These are phyloP conservation scores for Scorias spongiosa DNA, from an alignment of 2,329 filamentous ascomycete genomes.

Conservation along the genomic window DNA sequence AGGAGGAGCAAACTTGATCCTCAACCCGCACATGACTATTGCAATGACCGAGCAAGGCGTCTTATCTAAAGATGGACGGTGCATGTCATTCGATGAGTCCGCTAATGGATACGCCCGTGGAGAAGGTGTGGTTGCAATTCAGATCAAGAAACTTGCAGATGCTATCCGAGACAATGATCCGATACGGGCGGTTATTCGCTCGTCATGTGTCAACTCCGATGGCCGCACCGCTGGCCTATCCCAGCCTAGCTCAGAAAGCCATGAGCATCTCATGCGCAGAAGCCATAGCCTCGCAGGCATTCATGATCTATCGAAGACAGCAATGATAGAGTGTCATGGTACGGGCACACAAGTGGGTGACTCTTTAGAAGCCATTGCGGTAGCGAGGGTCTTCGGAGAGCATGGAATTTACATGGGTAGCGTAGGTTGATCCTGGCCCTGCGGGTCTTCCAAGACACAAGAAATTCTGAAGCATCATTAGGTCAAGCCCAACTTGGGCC, in stretches of 20 bases:
- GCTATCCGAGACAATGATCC: constrained; percentile 33
- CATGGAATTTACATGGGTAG: constrained; percentile 1
- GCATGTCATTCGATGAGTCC: constrained; percentile 14
- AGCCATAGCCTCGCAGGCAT: constrained; percentile 23
- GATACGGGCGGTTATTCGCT: constrained; percentile 24
- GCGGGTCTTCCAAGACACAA: too few relatives aligned
- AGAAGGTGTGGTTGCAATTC: constrained; percentile 35
- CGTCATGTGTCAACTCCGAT: constrained; percentile 14
- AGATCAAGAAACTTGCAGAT: constrained; percentile 35
- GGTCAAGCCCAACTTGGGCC: constrained; percentile 7
- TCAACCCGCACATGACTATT: constrained; percentile 10
- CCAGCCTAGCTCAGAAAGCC: constrained; percentile 20
- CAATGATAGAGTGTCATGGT: constrained; percentile 8
- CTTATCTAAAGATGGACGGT: constrained; percentile 16
- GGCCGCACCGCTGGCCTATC: constrained; percentile 23
- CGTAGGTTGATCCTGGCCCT: too few relatives aligned
- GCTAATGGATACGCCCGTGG: constrained; percentile 38
- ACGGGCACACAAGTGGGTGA: constrained; percentile 11
- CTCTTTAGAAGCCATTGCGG: constrained; percentile 8
- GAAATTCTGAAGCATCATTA: neutral
- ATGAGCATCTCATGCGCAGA: constrained; percentile 20
- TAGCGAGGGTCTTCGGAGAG: constrained; percentile 3
- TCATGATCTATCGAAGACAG: constrained; percentile 1
- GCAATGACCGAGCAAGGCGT: constrained; percentile 11
- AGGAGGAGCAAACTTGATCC: constrained; percentile 11